Percentiles rank a stretch among this genome's conserved stretches.
phyloP scores from a whole-genome alignment of 805 yeast genomes.

The Lipomyces lipofer region DNA sequence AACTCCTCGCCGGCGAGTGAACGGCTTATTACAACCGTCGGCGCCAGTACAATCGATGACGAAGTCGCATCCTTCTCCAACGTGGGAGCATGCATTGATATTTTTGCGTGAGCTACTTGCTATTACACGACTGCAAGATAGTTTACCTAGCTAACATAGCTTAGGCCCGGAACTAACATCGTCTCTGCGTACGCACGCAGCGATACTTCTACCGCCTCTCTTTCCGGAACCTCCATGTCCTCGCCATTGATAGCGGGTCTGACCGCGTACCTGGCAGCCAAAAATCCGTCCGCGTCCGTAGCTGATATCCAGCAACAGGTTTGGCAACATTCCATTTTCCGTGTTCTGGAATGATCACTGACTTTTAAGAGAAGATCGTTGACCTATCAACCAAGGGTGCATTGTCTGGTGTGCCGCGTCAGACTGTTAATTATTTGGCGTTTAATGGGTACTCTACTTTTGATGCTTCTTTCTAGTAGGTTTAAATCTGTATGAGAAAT shows the following conservation, averaged over 20 bases:
- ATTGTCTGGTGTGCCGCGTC: not conserved
- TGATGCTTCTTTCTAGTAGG: no score
- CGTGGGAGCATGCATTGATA: slow-evolving; percentile 26
- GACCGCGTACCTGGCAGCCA: slow-evolving; percentile 57
- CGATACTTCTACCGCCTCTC: slow-evolving; percentile 18
- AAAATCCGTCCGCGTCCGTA: slow-evolving; percentile 23
- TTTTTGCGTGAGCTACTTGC: slow-evolving; percentile 52
- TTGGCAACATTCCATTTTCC: no score
- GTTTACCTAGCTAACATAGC: slow-evolving; percentile 41
- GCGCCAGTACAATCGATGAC: slow-evolving; percentile 17
- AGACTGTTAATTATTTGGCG: slow-evolving; percentile 8
- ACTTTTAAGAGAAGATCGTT: not conserved
- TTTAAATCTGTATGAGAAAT: no score
- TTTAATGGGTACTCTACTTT: slow-evolving; percentile 3
- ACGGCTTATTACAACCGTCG: slow-evolving; percentile 73
- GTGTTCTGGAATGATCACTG: slow-evolving; percentile 18
- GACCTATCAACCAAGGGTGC: not conserved
- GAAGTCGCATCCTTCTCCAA: slow-evolving; percentile 22
- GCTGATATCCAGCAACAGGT: slow-evolving; percentile 33
- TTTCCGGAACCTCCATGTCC: slow-evolving; percentile 90
- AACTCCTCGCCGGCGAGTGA: slow-evolving; percentile 85
- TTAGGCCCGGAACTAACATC: slow-evolving; percentile 69
- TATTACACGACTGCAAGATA: slow-evolving; percentile 45
- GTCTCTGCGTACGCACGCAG: slow-evolving; percentile 50
- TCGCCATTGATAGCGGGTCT: slow-evolving; percentile 94